Conservation (phyloP, 345 rosid species). For the Orychophragmus violaceus region DNA sequence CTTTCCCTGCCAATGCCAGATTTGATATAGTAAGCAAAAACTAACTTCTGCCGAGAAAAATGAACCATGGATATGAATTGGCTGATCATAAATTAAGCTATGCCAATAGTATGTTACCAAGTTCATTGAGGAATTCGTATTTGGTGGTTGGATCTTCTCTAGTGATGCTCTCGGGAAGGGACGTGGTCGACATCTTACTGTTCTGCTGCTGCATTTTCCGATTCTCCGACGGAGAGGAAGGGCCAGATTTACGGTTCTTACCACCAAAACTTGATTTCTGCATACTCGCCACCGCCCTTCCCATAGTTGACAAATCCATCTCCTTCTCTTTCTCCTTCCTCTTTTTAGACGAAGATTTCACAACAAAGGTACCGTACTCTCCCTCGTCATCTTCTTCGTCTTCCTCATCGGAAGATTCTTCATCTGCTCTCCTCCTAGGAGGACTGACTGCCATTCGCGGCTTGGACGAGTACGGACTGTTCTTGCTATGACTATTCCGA, state of each 20-base stretch:
- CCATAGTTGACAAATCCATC: conserved; percentile 46
- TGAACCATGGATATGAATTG: not conserved
- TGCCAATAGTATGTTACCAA: conserved; percentile 38
- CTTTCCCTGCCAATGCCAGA: conserved; percentile 48
- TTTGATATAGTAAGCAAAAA: conserved; percentile 20
- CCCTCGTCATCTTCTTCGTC: conserved; percentile 43
- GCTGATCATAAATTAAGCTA: not conserved
- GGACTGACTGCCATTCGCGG: conserved; percentile 27
- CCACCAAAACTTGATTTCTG: conserved; percentile 72
- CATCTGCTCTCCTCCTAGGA: conserved; percentile 29
- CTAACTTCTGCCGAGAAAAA: not conserved
- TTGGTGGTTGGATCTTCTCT: conserved; percentile 89
- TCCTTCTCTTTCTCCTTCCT: conserved; percentile 24
- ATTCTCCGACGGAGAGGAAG: conserved; percentile 41
- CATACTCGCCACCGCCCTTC: conserved; percentile 56
- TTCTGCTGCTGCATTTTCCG: conserved; percentile 38
- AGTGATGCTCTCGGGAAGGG: conserved; percentile 79
- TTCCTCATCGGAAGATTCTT: conserved; percentile 36
- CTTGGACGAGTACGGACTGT: conserved; percentile 25
- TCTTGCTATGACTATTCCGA: conserved; percentile 29
- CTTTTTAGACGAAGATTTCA: conserved; percentile 41
- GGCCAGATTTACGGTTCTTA: conserved; percentile 37
- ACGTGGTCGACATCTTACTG: conserved; percentile 69
- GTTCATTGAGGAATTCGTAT: conserved; percentile 92
- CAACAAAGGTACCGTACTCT: conserved; percentile 78